Evolutionary conservation across 2,329 filamentous ascomycete genomes (phyloP).

Genomic region (Aspergillus aculeatus): DNA sequence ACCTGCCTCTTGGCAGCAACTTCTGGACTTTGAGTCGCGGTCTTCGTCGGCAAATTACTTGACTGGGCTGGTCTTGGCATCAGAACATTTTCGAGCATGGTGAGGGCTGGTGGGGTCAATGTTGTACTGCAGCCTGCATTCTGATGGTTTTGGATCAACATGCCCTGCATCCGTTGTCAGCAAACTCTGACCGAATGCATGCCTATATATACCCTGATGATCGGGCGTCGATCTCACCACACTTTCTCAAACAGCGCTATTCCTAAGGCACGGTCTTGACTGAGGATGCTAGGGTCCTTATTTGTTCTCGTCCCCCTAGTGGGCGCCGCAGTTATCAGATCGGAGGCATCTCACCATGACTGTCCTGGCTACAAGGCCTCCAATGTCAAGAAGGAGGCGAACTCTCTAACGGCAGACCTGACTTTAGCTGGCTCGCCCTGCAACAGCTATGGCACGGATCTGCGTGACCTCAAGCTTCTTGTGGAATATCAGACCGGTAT

Average conservation of each 20-base stretch:
- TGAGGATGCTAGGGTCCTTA: conserved; percentile 27
- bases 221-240: neutral
- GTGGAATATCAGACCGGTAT: conserved; percentile 63
- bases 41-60: conserved; percentile 12
- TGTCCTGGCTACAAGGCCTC: conserved; percentile 42
- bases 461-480: conserved; percentile 55
- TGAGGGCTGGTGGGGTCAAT: conserved; percentile 5
- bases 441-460: conserved; percentile 59
- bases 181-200: conserved; percentile 7
- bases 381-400: conserved; percentile 33
- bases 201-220: neutral
- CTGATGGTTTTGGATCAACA: neutral
- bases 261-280: neutral
- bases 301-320: conserved; percentile 29
- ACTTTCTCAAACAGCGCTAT: neutral
- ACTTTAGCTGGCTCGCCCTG: conserved; percentile 66
- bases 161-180: conserved; percentile 5
- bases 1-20: neutral
- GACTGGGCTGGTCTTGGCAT: neutral
- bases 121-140: conserved; percentile 6
- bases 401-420: conserved; percentile 67
- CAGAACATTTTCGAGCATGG: neutral
- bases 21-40: neutral
- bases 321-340: conserved; percentile 27
- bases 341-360: conserved; percentile 14